These are phyloP conservation scores for Alternaria consortialis DNA, from an alignment of 2,329 filamentous ascomycete species.

Conservation along the genomic window DNA sequence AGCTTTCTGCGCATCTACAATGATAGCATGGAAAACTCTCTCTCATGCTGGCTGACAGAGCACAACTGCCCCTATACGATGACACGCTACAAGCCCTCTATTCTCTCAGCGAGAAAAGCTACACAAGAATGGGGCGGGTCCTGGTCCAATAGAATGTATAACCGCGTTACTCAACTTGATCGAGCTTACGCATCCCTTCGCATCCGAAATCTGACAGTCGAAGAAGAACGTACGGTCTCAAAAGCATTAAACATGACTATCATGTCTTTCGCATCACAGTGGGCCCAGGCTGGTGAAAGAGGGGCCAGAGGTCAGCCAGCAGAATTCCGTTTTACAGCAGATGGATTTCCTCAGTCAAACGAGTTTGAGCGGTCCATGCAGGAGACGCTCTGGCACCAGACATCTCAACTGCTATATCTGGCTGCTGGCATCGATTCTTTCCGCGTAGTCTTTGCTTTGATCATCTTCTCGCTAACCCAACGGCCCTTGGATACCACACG, in stretches of 20 bases:
- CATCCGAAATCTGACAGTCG: conserved; percentile 52
- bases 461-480: conserved; percentile 56
- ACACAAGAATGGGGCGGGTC: conserved; percentile 51
- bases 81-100: conserved; percentile 31
- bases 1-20: conserved; percentile 61
- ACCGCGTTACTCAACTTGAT: conserved; percentile 60
- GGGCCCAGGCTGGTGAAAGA: conserved; percentile 46
- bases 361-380: conserved; percentile 51
- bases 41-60: conserved; percentile 65
- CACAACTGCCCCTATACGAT: conserved; percentile 60
- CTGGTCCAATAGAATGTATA: conserved; percentile 57
- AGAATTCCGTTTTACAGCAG: conserved; percentile 27
- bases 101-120: conserved; percentile 40
- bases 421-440: conserved; percentile 53
- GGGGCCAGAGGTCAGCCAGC: conserved; percentile 18
- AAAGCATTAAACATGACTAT: conserved; percentile 60
- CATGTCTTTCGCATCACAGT: conserved; percentile 63
- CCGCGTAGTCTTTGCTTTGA: conserved; percentile 54
- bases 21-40: conserved; percentile 62
- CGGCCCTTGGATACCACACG: conserved; percentile 40
- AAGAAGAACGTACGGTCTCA: conserved; percentile 49
- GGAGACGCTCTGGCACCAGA: conserved; percentile 54
- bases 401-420: conserved; percentile 48
- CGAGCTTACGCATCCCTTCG: conserved; percentile 38
- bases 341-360: conserved; percentile 11